Evolutionary conservation across 805 yeast genomes (phyloP).

Genomic region (Ogataea polymorpha): DNA sequence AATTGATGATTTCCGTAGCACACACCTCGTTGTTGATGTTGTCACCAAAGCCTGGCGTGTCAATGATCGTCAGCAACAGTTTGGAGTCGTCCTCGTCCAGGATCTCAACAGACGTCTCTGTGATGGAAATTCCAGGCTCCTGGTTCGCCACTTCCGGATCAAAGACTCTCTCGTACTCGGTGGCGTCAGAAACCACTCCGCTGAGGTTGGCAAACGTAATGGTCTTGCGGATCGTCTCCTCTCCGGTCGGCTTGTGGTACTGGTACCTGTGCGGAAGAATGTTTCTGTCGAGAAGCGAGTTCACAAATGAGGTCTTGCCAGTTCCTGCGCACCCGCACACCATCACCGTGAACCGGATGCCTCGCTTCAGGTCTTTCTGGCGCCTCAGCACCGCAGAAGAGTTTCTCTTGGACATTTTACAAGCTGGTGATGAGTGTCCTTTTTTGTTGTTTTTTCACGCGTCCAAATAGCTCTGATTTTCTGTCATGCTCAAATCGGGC

Average conservation of each 20-base stretch:
- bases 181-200: conserved; percentile 51
- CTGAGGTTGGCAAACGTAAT: conserved; percentile 59
- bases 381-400: conserved; percentile 39
- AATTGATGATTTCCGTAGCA: conserved; percentile 60
- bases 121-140: conserved; percentile 75
- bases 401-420: conserved; percentile 21
- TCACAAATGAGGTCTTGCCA: conserved; percentile 75
- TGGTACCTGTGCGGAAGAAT: conserved; percentile 60
- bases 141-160: conserved; percentile 56
- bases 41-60: conserved; percentile 63
- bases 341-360: conserved; percentile 70
- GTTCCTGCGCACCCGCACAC: conserved; percentile 72
- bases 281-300: conserved; percentile 60
- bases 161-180: conserved; percentile 56
- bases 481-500: neutral
- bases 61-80: conserved; percentile 51
- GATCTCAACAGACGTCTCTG: conserved; percentile 61
- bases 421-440: conserved; percentile 2
- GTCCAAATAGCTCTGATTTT: conserved; percentile 7
- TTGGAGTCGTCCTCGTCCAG: conserved; percentile 59
- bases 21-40: conserved; percentile 61
- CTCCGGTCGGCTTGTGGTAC: conserved; percentile 29
- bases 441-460: conserved; percentile 12
- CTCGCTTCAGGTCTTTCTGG: conserved; percentile 68
- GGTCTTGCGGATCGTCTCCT: conserved; percentile 39